These are phyloP conservation scores for Ascochyta lentis DNA, from an alignment of 2,329 filamentous ascomycete genomes.

Conservation along the genomic window DNA sequence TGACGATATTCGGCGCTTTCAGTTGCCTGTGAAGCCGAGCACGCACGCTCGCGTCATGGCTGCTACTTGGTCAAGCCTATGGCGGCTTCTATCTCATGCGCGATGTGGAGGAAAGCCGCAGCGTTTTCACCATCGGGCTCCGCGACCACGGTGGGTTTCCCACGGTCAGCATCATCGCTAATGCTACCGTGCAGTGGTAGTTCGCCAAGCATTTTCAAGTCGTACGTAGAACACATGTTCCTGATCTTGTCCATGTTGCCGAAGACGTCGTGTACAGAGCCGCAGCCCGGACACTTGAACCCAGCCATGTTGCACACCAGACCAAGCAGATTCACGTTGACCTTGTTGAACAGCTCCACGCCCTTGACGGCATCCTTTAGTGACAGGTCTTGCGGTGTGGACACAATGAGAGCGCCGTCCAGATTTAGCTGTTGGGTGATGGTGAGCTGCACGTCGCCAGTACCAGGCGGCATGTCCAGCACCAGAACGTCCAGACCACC, in stretches of 20 bases:
- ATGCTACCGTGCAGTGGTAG: slow-evolving; percentile 87
- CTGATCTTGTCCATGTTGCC: slow-evolving; percentile 77
- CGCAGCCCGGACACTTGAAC: slow-evolving; percentile 59
- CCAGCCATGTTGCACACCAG: slow-evolving; percentile 66
- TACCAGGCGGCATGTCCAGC: slow-evolving; percentile 90
- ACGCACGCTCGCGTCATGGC: slow-evolving; percentile 21
- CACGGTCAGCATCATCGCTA: slow-evolving; percentile 84
- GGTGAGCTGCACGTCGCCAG: slow-evolving; percentile 94
- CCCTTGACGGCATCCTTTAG: slow-evolving; percentile 91
- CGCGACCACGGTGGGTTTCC: slow-evolving; percentile 87
- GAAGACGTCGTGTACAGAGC: slow-evolving; percentile 43
- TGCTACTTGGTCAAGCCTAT: slow-evolving; percentile 33
- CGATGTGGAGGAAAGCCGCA: slow-evolving; percentile 74
- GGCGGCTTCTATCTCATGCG: slow-evolving; percentile 55
- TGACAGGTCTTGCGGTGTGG: slow-evolving; percentile 91
- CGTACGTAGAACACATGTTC: slow-evolving; percentile 74
- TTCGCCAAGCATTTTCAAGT: slow-evolving; percentile 83
- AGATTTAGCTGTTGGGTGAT: slow-evolving; percentile 93
- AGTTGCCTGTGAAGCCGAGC: slow-evolving; percentile 24
- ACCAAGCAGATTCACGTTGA: slow-evolving; percentile 79
- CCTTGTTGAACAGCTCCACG: slow-evolving; percentile 89
- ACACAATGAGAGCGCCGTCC: slow-evolving; percentile 85
- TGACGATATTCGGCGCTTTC: too few species aligned
- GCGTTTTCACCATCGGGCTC: slow-evolving; percentile 79
- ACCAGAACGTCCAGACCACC: slow-evolving; percentile 86